Conservation (phyloP, 345 rosid species). For the Moricandia moricandioides region DNA sequence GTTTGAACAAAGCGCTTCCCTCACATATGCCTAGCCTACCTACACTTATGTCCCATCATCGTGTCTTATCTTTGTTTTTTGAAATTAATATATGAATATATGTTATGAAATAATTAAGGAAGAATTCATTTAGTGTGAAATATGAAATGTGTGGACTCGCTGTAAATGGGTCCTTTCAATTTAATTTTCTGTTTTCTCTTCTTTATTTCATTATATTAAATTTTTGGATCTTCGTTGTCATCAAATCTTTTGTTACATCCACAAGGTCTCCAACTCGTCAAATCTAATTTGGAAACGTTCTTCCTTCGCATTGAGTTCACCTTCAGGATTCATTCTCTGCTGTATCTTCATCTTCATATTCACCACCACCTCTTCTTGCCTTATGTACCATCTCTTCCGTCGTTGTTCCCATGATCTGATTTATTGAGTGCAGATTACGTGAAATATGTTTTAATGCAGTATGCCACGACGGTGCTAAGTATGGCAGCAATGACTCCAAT, state of each 20-base stretch:
- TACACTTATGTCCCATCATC: not conserved
- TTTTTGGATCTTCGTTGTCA: not conserved
- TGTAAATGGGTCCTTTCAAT: not conserved
- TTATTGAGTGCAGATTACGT: conserved; percentile 37
- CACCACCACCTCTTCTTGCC: conserved; percentile 42
- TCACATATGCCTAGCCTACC: conserved; percentile 20
- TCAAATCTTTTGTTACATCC: conserved; percentile 14
- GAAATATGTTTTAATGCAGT: conserved; percentile 70
- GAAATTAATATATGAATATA: not conserved
- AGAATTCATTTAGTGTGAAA: conserved; percentile 5
- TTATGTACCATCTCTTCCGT: conserved; percentile 70
- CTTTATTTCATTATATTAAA: not conserved
- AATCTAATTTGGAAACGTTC: not conserved
- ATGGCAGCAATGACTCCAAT: conserved; percentile 60
- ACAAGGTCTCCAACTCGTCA: conserved; percentile 14
- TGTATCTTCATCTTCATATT: conserved; percentile 14
- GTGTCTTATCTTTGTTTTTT: not conserved
- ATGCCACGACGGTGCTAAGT: conserved; percentile 58
- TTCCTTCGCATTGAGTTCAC: conserved; percentile 22
- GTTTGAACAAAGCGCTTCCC: conserved; percentile 10
- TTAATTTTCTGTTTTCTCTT: not conserved
- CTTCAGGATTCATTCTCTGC: conserved; percentile 6
- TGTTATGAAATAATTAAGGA: conserved; percentile 13
- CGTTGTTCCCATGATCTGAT: conserved; percentile 59
- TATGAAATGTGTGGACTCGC: not conserved